phyloP scores from a whole-genome alignment of 1,284 basidiomycete genomes.

The Ustilago crameri region DNA sequence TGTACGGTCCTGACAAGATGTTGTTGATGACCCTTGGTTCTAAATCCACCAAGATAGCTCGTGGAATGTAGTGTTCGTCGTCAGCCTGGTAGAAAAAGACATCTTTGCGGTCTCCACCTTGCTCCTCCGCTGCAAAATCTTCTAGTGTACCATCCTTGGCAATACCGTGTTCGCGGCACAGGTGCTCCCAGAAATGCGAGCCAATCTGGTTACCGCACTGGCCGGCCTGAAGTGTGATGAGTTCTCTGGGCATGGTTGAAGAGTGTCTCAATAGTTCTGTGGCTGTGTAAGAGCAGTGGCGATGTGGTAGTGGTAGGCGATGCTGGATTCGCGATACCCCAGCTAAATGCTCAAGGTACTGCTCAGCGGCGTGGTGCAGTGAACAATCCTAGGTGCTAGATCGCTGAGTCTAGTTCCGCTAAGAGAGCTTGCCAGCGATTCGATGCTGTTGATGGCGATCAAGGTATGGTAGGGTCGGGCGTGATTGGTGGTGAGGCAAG shows the following conservation, averaged over 20 bases:
- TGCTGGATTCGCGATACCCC: not conserved
- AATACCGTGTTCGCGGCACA: conserved; percentile 67
- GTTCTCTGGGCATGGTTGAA: conserved; percentile 60
- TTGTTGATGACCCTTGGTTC: conserved; percentile 97
- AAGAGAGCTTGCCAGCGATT: too few species aligned
- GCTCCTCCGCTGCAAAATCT: conserved; percentile 62
- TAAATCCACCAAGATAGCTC: conserved; percentile 95
- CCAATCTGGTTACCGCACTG: conserved; percentile 68
- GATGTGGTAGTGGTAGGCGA: not conserved
- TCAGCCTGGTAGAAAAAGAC: conserved; percentile 99
- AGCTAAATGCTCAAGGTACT: too few species aligned
- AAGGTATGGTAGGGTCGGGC: too few species aligned
- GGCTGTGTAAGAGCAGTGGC: not conserved
- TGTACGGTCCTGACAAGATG: conserved; percentile 90
- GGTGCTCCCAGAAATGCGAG: conserved; percentile 68
- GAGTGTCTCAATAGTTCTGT: not conserved
- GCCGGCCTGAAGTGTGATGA: conserved; percentile 67
- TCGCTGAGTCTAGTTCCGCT: too few species aligned
- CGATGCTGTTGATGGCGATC: too few species aligned
- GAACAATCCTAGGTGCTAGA: too few species aligned
- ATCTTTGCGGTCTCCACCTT: conserved; percentile 84
- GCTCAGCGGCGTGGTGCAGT: too few species aligned
- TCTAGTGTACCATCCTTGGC: conserved; percentile 65
- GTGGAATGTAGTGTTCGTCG: conserved; percentile 98
- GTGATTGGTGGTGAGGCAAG: not conserved